Base-by-base conservation (phyloP, 176 grass and related monocot species). In the Juncus effusus region DNA sequence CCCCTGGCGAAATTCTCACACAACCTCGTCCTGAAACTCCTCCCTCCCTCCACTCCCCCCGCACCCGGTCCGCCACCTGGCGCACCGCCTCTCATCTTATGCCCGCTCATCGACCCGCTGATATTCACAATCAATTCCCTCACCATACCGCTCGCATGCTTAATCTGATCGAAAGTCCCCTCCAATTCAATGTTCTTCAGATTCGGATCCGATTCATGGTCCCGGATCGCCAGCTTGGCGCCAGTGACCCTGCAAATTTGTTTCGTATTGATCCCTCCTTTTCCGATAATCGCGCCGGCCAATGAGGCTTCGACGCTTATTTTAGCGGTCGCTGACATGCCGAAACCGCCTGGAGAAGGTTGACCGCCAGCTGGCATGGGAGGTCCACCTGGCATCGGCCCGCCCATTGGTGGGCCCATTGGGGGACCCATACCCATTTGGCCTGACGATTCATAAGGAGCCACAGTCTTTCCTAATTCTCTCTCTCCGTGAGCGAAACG, bases 81-180 rank as follows among this genome's bases (percentile, higher is more conserved):
- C 69, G 44, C 6, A 6, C 44, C 44, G 2, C 41, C 74, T 39
- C 61, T 78, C 69, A 63, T 74, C 14, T 42, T 50, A 0, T 40
- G 74, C 0, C 38, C 8, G 16, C 54, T 28, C 42, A 61, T 65
- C 36, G 51, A 53, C 5, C 75, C 72, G 19, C 79, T 64, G 36
- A 96, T 74, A 59, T 74, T 83, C 39, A 83, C 76, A 59, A 96
- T 96, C 44, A 96, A 59, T 50, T 96, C 92, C 51, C 70, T 81
- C 28, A 96, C 82, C 87, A 88, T 77, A 5, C 70, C 62, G 13
- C 79, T 91, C 15, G 92, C 92, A 52, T 91, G 64, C 19, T 91
- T 91, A 75, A 96, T 91, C 67, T 91, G 92, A 81, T 91, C 84
- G 68, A 96, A 96, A 6, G 84, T 81, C 19, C 92, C 87, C 75